Base-by-base conservation (phyloP, 208 protist genomes). In the Wallacemonas sp. region DNA sequence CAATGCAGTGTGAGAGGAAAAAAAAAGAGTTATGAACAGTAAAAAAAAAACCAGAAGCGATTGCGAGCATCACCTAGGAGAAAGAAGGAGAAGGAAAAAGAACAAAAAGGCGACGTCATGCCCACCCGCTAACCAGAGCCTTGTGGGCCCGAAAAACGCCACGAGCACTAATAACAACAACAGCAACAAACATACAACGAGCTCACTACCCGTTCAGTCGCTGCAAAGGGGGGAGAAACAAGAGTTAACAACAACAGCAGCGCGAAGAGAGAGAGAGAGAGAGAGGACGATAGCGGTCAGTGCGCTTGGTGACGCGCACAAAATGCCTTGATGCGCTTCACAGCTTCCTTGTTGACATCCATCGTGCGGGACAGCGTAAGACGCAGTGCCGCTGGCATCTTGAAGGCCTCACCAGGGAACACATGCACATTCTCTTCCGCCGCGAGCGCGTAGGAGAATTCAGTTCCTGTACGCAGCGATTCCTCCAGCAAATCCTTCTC, bases 401-500 rank as follows among this genome's bases (percentile, higher is more conserved):
- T 56, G 70, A 97, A 97, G 24, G 82, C 70, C 11, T 80, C 72
- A 1, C 91, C 91, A 17, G 87, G 91, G 24, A 95, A 74, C 5
- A 95, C 82, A 12, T 93, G 69, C 26, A 96, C 80, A 42, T 76
- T 78, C 67, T 92, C 66, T 54, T 94, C 88, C n/a, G 68, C 70
- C 6, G 88, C 70, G 17, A 94, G 59, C 21, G 33, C 66, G 51
- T 66, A 45, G 2, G 72, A 59, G 63, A 97, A 96, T 21, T 77
- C 72, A 0, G 80, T 61, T 38, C 94, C 51, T 27, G 89, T 79
- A 38, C 33, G 56, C 22, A 63, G n/a, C n/a, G 31, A 28, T n/a
- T 78, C 76, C 9, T 72, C 49, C 14, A 96, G 86, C 62, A 74
- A 62, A 1, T 64, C 58, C 6, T 80, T 36, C 24, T 92, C 80